Percentiles rank a stretch among this genome's conserved stretches.
Evolutionary conservation across 2,329 filamentous ascomycete species (phyloP).

Genomic region (Aureobasidium sp.): DNA sequence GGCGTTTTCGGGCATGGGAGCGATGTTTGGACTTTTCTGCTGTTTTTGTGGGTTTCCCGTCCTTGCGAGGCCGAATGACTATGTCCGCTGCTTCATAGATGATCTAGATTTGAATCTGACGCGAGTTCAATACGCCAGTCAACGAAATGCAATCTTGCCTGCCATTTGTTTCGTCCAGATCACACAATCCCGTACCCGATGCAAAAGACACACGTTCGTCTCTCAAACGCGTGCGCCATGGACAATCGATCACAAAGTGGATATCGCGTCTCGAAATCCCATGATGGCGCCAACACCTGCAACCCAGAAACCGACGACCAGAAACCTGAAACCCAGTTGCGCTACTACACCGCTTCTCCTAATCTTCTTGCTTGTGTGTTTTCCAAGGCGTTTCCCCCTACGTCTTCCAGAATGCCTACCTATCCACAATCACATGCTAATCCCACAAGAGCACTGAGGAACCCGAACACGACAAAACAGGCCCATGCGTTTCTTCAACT

Average conservation of each 20-base stretch:
- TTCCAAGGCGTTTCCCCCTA: neutral
- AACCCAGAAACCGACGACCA: neutral
- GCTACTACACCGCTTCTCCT: neutral
- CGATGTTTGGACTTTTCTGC: neutral
- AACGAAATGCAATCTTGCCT: neutral
- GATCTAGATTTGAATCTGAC: neutral
- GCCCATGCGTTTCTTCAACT: neutral
- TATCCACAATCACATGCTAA: conserved; percentile 8
- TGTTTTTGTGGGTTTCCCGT: neutral
- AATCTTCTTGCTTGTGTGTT: too few relatives aligned
- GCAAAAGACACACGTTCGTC: neutral
- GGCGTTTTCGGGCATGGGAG: conserved; percentile 7
- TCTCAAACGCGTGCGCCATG: neutral
- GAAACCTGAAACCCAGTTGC: neutral
- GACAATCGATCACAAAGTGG: neutral
- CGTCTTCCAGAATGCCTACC: neutral
- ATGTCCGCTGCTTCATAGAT: conserved; percentile 1
- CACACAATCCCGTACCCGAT: neutral
- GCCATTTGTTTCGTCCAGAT: neutral
- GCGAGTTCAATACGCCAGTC: neutral
- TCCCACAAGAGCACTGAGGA: neutral
- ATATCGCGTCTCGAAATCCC: neutral
- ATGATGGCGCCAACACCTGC: neutral
- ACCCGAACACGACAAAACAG: neutral
- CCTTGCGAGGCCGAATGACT: neutral